A percentile compares a stretch with the other conserved stretches of the same genome.
Conservation (phyloP, 1,284 basidiomycete species). For the Mycena sp. region DNA sequence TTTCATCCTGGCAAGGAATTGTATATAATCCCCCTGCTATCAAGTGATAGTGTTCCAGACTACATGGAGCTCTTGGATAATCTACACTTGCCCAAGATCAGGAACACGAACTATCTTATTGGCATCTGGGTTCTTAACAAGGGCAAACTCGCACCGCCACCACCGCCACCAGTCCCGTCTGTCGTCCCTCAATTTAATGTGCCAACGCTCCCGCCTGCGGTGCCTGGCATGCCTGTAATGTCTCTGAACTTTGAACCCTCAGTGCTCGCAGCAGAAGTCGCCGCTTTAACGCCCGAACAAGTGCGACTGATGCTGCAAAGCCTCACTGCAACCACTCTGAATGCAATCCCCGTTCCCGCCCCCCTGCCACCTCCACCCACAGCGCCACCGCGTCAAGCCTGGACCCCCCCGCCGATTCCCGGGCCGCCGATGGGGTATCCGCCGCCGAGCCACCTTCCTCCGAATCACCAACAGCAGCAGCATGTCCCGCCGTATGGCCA, state of each 20-base stretch:
- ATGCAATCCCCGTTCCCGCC: constrained; percentile 7
- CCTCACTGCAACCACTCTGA: constrained; percentile 23
- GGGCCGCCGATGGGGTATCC: constrained; percentile 21
- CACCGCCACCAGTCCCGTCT: constrained; percentile 34
- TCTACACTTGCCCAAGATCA: constrained; percentile 71
- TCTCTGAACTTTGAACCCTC: constrained; percentile 27
- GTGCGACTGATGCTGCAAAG: constrained; percentile 31
- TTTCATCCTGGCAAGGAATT: constrained; percentile 84
- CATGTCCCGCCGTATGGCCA: constrained; percentile 21
- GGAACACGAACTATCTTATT: constrained; percentile 74
- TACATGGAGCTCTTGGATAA: constrained; percentile 88
- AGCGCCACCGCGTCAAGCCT: constrained; percentile 6
- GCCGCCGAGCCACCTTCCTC: too few relatives aligned
- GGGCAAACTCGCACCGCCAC: constrained; percentile 67
- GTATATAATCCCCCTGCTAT: constrained; percentile 87
- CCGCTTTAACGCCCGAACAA: constrained; percentile 30
- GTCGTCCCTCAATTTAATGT: constrained; percentile 14
- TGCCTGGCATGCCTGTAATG: constrained; percentile 8
- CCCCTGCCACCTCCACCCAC: not conserved
- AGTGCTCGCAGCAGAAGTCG: constrained; percentile 29
- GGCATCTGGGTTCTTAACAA: constrained; percentile 87
- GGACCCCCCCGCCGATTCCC: constrained; percentile 15
- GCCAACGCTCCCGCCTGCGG: constrained; percentile 4
- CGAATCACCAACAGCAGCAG: constrained; percentile 9
- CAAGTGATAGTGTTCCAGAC: constrained; percentile 79